Conservation (phyloP, 306 rosid genomes). For the Cucurbita moschata region DNA sequence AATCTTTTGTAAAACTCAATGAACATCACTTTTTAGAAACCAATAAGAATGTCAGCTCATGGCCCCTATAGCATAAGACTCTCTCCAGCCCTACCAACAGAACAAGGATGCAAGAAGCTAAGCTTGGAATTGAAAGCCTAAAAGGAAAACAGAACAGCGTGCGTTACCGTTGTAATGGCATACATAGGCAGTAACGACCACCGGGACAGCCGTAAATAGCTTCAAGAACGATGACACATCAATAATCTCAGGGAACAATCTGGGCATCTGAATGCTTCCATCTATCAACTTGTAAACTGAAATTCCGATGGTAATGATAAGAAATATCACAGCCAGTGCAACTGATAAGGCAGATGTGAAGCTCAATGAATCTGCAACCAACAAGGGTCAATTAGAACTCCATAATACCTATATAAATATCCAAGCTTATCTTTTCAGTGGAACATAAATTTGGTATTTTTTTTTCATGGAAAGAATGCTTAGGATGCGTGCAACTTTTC, state of each 20-base stretch:
- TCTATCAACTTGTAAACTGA: conserved; percentile 12
- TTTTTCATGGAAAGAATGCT: not conserved
- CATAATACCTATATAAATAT: not conserved
- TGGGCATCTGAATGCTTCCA: conserved; percentile 23
- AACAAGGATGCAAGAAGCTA: not conserved
- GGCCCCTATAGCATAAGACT: not conserved
- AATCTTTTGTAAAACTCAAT: not conserved
- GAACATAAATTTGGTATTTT: not conserved
- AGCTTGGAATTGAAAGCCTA: not conserved
- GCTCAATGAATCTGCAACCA: conserved; percentile 25
- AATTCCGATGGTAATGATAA: conserved; percentile 21
- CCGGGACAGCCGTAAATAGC: conserved; percentile 23
- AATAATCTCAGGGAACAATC: conserved; percentile 15
- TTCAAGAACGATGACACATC: conserved; percentile 21
- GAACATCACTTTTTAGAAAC: not conserved
- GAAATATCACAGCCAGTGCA: conserved; percentile 27
- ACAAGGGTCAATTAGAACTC: not conserved
- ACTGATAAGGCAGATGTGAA: conserved; percentile 23
- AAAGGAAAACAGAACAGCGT: not conserved
- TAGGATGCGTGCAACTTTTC: too few relatives aligned
- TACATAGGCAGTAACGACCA: conserved; percentile 23
- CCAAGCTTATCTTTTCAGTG: not conserved
- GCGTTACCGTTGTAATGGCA: conserved; percentile 34
- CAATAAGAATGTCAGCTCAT: not conserved
- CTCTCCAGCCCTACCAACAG: not conserved